These are phyloP conservation scores for Candida dajiaensis DNA, from an alignment of 805 yeast species.

Conservation along the genomic window DNA sequence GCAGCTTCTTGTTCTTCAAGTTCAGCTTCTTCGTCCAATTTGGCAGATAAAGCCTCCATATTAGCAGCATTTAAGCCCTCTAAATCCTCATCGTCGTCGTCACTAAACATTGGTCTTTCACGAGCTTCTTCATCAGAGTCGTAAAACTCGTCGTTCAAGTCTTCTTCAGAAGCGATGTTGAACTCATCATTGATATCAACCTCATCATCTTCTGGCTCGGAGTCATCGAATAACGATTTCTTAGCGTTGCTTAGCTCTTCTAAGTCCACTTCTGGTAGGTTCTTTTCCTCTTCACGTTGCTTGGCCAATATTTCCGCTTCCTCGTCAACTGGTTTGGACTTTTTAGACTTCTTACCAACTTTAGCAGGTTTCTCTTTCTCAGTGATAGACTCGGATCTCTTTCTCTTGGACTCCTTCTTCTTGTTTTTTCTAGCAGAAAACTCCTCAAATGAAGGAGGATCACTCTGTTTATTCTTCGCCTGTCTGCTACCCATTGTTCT, in stretches of 20 bases:
- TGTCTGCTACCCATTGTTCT: slow-evolving; percentile 81
- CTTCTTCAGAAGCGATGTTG: slow-evolving; percentile 51
- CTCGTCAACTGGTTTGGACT: slow-evolving; percentile 18
- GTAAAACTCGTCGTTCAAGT: slow-evolving; percentile 34
- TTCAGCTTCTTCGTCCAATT: slow-evolving; percentile 54
- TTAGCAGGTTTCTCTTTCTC: slow-evolving; percentile 9
- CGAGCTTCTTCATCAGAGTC: slow-evolving; percentile 24
- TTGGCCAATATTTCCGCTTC: slow-evolving; percentile 18
- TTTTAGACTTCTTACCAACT: slow-evolving; percentile 6
- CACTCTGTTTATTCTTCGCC: slow-evolving; percentile 88
- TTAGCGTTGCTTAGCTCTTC: slow-evolving; percentile 66
- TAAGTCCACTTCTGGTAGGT: slow-evolving; percentile 58
- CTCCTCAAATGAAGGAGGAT: slow-evolving; percentile 86
- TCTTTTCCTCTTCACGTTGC: slow-evolving; percentile 35
- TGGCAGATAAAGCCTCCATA: slow-evolving; percentile 72
- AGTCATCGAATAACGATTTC: slow-evolving; percentile 69
- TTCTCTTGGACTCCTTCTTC: slow-evolving; percentile 29
- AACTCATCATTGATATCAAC: slow-evolving; percentile 38
- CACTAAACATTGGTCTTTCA: slow-evolving; percentile 24
- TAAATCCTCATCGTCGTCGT: slow-evolving; percentile 50
- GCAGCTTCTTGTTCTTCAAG: slow-evolving; percentile 59
- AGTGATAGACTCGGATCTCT: slow-evolving; percentile 27
- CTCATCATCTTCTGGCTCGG: slow-evolving; percentile 26
- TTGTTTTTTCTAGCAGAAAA: slow-evolving; percentile 48
- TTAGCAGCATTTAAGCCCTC: slow-evolving; percentile 76